Evolutionary conservation across 2,329 filamentous ascomycete genomes (phyloP), one percentile per base, ranked within the genome.

Genomic region (Alternaria conjuncta): DNA sequence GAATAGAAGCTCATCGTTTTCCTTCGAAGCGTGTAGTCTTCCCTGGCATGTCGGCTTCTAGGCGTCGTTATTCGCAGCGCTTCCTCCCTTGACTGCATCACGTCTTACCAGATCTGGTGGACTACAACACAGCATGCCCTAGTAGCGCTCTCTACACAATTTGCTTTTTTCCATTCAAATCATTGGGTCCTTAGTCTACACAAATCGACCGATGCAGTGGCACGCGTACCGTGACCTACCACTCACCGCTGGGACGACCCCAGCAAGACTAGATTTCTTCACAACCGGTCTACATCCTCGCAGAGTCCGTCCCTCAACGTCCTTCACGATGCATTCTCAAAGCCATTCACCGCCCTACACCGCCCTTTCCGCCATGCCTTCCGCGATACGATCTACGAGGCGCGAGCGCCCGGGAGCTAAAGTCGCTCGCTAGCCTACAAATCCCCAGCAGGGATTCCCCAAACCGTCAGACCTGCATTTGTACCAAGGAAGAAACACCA

Each of bases 271-370:
- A 30, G 25, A 44, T 15, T 28, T 51, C 11, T 57, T 51, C 18
- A 21, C 45, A 21, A 26, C 32, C 36, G 13, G 20, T 53, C 26
- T 57, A 46, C 53, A 54, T 56, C 8, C 44, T 44, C 43, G 44
- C 32, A 45, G 21, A 21, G 45, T 46, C 36, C 54, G 15, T 23
- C 49, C 53, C 28, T 47, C 45, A 57, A 55, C 32, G 53, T 55
- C 51, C 32, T 18, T 56, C 28, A 54, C 18, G 45, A 26, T 28
- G 44, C 44, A 60, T 28, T 7, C 46, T 18, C 20, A 26, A n/a
- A 63, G 54, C 53, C 60, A 63, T 68, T 66, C 71, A 71, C 69
- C 68, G 69, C 68, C 41, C 61, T 67, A 66, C 69, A 71, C 68
- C 66, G 65, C 66, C 57, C 54, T 66, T 69, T 62, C 49, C 49